Evolutionary conservation across 352 stramenopile genomes (phyloP).

Genomic region (Phytophthora cryptogea): DNA sequence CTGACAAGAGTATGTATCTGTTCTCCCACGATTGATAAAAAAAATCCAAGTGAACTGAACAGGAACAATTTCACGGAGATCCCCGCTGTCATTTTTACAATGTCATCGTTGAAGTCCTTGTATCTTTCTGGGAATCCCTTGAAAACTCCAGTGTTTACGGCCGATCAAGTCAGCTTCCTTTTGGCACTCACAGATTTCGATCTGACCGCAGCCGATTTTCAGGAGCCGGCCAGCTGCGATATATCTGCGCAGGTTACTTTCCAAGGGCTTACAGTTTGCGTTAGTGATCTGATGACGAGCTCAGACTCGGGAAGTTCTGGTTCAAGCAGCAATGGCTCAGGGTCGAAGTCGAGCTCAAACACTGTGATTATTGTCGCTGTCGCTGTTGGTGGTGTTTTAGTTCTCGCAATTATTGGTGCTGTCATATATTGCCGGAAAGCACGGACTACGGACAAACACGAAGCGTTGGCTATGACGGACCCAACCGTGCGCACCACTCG

Average conservation of each 20-base stretch:
- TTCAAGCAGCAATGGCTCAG: constrained; percentile 1
- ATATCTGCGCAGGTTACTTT: constrained; percentile 12
- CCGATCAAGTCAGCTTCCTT: constrained; percentile 31
- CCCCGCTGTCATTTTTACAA: constrained; percentile 30
- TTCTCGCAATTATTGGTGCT: constrained; percentile 15
- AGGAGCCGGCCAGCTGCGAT: constrained; percentile 16
- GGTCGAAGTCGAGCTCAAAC: constrained; percentile 12
- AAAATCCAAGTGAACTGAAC: constrained; percentile 15
- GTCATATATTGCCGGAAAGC: constrained; percentile 20
- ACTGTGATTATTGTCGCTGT: constrained; percentile 24
- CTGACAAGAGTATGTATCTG: not conserved
- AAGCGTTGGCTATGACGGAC: constrained; percentile 15
- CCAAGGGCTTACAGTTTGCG: constrained; percentile 21
- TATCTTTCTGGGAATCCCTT: constrained; percentile 26
- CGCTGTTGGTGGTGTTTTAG: constrained; percentile 15
- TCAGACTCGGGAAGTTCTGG: constrained; percentile 9
- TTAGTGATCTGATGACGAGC: constrained; percentile 22
- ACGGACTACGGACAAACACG: constrained; percentile 5
- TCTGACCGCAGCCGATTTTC: constrained; percentile 25
- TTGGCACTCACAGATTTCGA: constrained; percentile 20
- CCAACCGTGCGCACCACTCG: constrained; percentile 17
- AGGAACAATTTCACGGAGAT: constrained; percentile 38
- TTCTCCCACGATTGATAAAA: not conserved
- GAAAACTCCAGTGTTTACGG: constrained; percentile 24
- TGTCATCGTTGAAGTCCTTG: constrained; percentile 23